Conservation (phyloP, 2,329 filamentous ascomycete species). For the Paracamarosporium sp. region DNA sequence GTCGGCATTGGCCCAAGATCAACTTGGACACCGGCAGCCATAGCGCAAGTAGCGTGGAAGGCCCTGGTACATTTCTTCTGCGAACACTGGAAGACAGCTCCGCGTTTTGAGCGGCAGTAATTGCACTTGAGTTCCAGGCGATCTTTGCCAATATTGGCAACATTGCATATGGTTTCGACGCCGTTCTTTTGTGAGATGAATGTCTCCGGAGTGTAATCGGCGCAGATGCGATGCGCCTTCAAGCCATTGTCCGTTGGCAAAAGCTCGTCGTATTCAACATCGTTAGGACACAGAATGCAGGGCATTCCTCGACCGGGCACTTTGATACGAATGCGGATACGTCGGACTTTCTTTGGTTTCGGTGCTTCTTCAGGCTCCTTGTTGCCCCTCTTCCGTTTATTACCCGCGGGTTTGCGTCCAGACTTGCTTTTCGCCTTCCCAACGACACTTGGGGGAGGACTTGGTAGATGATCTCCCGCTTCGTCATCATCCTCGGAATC, state of each 20-base stretch:
- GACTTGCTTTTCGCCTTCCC: slow-evolving; percentile 73
- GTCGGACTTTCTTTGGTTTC: slow-evolving; percentile 74
- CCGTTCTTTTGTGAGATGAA: slow-evolving; percentile 75
- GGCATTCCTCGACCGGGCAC: slow-evolving; percentile 76
- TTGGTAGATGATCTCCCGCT: slow-evolving; percentile 69
- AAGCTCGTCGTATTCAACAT: slow-evolving; percentile 81
- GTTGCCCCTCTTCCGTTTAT: slow-evolving; percentile 54
- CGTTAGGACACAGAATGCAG: slow-evolving; percentile 91
- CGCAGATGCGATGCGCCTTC: slow-evolving; percentile 87
- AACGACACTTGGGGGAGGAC: slow-evolving; percentile 76
- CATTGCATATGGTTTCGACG: slow-evolving; percentile 75
- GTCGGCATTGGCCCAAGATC: slow-evolving; percentile 86
- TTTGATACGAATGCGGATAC: slow-evolving; percentile 74
- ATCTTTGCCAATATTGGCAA: slow-evolving; percentile 82
- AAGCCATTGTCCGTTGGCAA: slow-evolving; percentile 86
- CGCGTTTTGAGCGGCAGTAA: slow-evolving; percentile 91
- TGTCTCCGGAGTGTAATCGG: slow-evolving; percentile 89
- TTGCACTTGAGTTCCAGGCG: slow-evolving; percentile 92
- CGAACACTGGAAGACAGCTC: slow-evolving; percentile 97
- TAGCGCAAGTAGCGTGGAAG: slow-evolving; percentile 94
- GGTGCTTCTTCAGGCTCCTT: slow-evolving; percentile 53
- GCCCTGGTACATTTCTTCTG: slow-evolving; percentile 91
- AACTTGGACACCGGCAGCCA: slow-evolving; percentile 88
- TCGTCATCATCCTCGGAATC: slow-evolving; percentile 72
- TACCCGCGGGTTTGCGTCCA: slow-evolving; percentile 75